Evolutionary conservation across 345 rosid genomes (phyloP), one percentile per base, ranked within the genome.

Genomic region (Syzygium aqueum): DNA sequence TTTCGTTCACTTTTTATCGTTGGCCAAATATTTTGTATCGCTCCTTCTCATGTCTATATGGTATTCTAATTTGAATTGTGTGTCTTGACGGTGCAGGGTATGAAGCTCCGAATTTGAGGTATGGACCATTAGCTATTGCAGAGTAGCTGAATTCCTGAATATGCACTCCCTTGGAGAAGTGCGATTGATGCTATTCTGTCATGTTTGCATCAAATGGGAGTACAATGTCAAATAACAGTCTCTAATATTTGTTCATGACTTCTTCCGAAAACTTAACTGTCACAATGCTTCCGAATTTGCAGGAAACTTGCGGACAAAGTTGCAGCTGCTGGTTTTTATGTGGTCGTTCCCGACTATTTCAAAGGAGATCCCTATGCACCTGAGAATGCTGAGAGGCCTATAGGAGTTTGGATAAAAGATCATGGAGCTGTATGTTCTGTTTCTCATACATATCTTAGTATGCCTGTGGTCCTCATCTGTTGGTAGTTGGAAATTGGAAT

Each of bases 41-140:
- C n/a, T 84, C 65, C 80, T 43, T 73, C 25, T 53, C 33, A 53
- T 78, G 30, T 73, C 17, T 2, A 14, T 27, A 11, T 53, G 15
- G 10, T 23, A 65, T 40, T 22, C n/a, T 53, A 53, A 49, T 21
- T 51, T 37, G 4, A 56, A 21, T 56, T 73, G 9, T 52, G 22
- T 46, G 21, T 53, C 56, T 56, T 33, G 14, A 16, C 40, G 40
- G 27, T 19, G 91, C 96, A 97, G 98, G 98, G 85, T 97, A 87
- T 88, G 97, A 94, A 90, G 94, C 98, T 90, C 98, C 97, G 77
- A 94, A 95, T 89, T 91, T 95, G 80, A 95, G 98, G 99, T 95
- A 88, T 87, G 85, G 61, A 43, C 86, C 56, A 3, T 77, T 77
- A 52, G 82, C 50, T 84, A 25, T 25, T 30, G 21, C 33, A 28